Evolutionary conservation across 176 grass and related monocot genomes (phyloP).

Genomic region (Oryza glaberrima): DNA sequence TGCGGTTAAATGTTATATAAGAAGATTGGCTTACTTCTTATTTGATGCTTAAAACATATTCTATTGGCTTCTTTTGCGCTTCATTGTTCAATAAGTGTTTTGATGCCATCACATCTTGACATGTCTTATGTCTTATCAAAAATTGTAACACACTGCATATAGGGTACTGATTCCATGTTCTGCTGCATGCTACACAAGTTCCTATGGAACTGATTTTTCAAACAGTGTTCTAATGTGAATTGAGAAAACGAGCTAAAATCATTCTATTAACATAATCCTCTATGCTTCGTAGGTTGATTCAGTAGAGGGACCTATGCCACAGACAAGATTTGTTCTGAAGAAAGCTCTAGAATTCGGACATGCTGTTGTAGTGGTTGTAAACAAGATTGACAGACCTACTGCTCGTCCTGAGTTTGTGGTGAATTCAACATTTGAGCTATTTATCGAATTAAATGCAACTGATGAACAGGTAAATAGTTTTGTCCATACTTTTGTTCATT

Average conservation of each 20-base stretch:
- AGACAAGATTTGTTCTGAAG: conserved; percentile 99
- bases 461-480: conserved; percentile 86
- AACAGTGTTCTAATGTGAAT: not conserved
- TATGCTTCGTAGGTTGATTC: conserved; percentile 84
- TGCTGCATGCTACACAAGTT: conserved; percentile 20
- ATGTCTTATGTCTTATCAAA: conserved; percentile 14
- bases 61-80: conserved; percentile 22
- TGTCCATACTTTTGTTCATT: conserved; percentile 11
- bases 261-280: conserved; percentile 32
- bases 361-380: conserved; percentile 96
- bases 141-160: not conserved
- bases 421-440: conserved; percentile 98
- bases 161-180: conserved; percentile 22
- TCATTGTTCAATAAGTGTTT: conserved; percentile 5
- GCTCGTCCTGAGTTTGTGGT: conserved; percentile 95
- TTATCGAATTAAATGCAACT: conserved; percentile 97
- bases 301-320: conserved; percentile 99
- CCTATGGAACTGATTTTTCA: conserved; percentile 23
- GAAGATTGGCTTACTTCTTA: conserved; percentile 2
- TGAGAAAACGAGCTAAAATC: not conserved
- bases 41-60: conserved; percentile 13
- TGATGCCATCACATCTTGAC: not conserved
- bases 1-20: not conserved
- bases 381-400: conserved; percentile 91
- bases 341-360: conserved; percentile 98